phyloP scores from a whole-genome alignment of 192 early-diverging fungal genomes.

The Backusella morwellensis region DNA sequence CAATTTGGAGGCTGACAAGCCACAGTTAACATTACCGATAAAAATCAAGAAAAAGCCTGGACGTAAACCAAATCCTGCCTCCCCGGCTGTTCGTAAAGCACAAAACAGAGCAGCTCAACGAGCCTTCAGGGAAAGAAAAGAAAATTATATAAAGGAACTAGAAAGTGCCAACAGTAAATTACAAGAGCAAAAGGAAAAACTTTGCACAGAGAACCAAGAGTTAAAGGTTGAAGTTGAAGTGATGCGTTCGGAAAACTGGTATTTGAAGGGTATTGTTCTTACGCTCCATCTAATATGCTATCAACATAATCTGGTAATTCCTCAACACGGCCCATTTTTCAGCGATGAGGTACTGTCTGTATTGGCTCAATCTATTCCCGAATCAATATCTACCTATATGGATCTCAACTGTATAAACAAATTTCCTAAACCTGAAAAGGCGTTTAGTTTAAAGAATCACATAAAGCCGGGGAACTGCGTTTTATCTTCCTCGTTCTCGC shows the following conservation, averaged over 20 bases:
- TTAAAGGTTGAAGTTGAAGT: conserved; percentile 37
- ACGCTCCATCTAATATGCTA: conserved; percentile 40
- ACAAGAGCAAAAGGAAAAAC: conserved; percentile 53
- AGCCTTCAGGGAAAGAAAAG: conserved; percentile 88
- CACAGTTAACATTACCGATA: not conserved
- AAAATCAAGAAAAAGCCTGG: conserved; percentile 51
- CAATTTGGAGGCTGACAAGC: not conserved
- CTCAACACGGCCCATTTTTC: conserved; percentile 27
- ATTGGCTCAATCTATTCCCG: conserved; percentile 22
- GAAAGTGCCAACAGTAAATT: conserved; percentile 71
- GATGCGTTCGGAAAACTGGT: conserved; percentile 43
- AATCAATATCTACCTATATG: conserved; percentile 26
- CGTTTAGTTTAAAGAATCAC: not conserved
- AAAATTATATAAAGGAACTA: conserved; percentile 70
- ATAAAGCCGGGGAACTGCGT: not conserved
- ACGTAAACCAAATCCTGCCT: conserved; percentile 58
- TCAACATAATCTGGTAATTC: conserved; percentile 21
- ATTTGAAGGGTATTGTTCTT: conserved; percentile 44
- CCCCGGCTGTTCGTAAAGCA: conserved; percentile 57
- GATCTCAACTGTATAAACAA: conserved; percentile 27
- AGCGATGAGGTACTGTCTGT: conserved; percentile 10
- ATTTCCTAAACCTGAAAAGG: conserved; percentile 11
- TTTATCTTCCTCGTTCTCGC: not conserved
- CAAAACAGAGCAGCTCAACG: conserved; percentile 90
- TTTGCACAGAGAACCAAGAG: conserved; percentile 37